These are phyloP conservation scores for Bretschneidera sinensis DNA, from an alignment of 345 rosid genomes.

Conservation along the genomic window DNA sequence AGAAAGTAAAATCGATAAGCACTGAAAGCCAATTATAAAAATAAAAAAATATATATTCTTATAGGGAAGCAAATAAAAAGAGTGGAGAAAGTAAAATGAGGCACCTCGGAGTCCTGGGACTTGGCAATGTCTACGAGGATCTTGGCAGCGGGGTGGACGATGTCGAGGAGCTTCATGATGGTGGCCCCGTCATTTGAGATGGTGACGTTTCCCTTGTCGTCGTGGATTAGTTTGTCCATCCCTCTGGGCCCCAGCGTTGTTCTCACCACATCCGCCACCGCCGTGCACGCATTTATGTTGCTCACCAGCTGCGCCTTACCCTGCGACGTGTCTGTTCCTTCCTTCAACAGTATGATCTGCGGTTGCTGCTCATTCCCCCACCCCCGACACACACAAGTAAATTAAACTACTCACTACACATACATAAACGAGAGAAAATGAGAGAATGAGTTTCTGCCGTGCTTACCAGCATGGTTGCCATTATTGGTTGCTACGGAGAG, in stretches of 20 bases:
- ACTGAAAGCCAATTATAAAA: too few relatives aligned
- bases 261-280: slow-evolving; percentile 80
- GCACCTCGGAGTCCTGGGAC: slow-evolving; percentile 97
- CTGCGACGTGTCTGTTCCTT: slow-evolving; percentile 97
- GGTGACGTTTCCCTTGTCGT: slow-evolving; percentile 87
- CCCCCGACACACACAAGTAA: too few relatives aligned
- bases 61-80: not conserved
- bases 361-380: slow-evolving; percentile 63
- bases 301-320: slow-evolving; percentile 93
- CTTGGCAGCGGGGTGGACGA: slow-evolving; percentile 96
- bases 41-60: too few relatives aligned
- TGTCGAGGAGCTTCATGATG: slow-evolving; percentile 94
- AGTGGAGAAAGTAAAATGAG: not conserved
- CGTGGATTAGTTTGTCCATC: slow-evolving; percentile 98
- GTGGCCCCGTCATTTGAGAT: slow-evolving; percentile 99
- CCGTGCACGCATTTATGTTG: slow-evolving; percentile 96
- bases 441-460: too few relatives aligned
- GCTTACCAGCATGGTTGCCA: slow-evolving; percentile 48
- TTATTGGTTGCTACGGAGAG: too few relatives aligned
- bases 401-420: not conserved
- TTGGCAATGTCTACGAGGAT: slow-evolving; percentile 99
- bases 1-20: too few relatives aligned
- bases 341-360: slow-evolving; percentile 94
- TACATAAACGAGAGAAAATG: not conserved
- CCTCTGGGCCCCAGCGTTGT: slow-evolving; percentile 97